These are phyloP conservation scores for Fistulina hepatica DNA, from an alignment of 1,284 basidiomycete genomes.

Conservation along the genomic window DNA sequence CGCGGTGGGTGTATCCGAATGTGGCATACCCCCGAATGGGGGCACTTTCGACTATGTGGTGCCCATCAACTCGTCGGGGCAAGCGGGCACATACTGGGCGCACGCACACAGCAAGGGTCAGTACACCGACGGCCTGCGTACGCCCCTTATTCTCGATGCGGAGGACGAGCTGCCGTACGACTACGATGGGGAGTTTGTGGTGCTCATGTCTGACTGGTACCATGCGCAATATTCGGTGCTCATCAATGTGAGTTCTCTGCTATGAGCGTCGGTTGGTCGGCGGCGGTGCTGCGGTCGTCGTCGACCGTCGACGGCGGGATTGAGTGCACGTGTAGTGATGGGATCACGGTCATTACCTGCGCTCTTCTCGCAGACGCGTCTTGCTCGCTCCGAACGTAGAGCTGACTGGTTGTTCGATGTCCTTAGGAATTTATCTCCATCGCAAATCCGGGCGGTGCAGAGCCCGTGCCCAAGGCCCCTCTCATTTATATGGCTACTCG, in stretches of 20 bases:
- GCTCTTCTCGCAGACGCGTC: too few species aligned
- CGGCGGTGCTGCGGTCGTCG: too few species aligned
- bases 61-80: conserved; percentile 59
- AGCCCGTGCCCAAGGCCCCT: conserved; percentile 83
- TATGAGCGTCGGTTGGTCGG: too few species aligned
- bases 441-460: conserved; percentile 72
- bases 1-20: conserved; percentile 74
- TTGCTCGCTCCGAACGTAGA: too few species aligned
- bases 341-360: too few species aligned
- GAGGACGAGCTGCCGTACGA: conserved; percentile 44
- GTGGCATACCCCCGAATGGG: conserved; percentile 78
- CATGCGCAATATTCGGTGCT: conserved; percentile 63
- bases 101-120: conserved; percentile 74
- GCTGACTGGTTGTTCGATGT: too few species aligned
- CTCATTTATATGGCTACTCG: too few species aligned
- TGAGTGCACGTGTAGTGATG: too few species aligned
- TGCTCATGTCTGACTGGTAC: conserved; percentile 82
- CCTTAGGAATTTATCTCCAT: conserved; percentile 70
- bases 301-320: too few species aligned
- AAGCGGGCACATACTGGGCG: conserved; percentile 86
- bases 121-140: conserved; percentile 80
- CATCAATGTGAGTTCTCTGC: too few species aligned
- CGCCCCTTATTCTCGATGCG: conserved; percentile 69
- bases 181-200: conserved; percentile 90
- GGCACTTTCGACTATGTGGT: conserved; percentile 69